phyloP scores from a whole-genome alignment of 306 rosid species.

The Glycine latifolia region DNA sequence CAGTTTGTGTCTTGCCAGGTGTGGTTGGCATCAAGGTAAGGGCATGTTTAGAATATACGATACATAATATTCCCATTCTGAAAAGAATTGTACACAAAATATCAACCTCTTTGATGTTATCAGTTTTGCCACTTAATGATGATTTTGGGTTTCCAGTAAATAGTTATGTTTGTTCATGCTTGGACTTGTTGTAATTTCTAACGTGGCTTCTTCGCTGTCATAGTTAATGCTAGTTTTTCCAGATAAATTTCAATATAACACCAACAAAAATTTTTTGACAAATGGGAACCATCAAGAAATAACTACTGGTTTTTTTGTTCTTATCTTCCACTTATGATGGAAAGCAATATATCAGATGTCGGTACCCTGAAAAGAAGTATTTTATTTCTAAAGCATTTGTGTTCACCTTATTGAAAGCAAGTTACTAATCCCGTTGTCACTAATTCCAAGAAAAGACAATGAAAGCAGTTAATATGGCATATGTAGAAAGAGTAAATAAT shows the following conservation, averaged over 20 bases:
- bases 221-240: slow-evolving; percentile 1
- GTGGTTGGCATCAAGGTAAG: slow-evolving; percentile 7
- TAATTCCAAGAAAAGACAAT: neutral
- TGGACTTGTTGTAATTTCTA: slow-evolving; percentile 10
- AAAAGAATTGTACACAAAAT: neutral
- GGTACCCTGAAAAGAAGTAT: neutral
- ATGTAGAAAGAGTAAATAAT: slow-evolving; percentile 14
- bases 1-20: neutral
- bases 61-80: neutral
- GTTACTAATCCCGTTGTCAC: neutral
- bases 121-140: neutral
- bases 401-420: slow-evolving; percentile 11
- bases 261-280: neutral
- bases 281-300: slow-evolving; percentile 18
- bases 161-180: neutral
- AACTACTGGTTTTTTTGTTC: neutral
- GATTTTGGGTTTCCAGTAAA: neutral
- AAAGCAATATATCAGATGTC: neutral
- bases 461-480: slow-evolving; percentile 12
- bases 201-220: neutral
- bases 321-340: neutral
- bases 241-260: neutral
- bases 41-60: neutral
- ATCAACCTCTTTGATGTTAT: neutral
- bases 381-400: neutral